Evolutionary conservation across 345 rosid species (phyloP).

Genomic region (Erucastrum elatum): DNA sequence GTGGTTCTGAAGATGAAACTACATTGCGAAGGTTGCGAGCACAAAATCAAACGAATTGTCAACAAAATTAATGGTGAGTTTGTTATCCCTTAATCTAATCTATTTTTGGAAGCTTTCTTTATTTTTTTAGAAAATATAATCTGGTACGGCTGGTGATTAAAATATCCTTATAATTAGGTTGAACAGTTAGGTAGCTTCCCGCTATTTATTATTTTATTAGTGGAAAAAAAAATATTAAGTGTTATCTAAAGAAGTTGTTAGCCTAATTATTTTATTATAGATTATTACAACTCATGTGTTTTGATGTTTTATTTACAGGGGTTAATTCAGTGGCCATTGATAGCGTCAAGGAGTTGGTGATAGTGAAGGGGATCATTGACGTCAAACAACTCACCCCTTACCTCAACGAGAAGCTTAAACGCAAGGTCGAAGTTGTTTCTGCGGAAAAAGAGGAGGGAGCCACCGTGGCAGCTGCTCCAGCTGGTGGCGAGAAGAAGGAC

Average conservation of each 20-base stretch:
- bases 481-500: slow-evolving; percentile 44
- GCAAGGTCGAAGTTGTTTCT: slow-evolving; percentile 66
- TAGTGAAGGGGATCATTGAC: slow-evolving; percentile 76
- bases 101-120: no score
- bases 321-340: slow-evolving; percentile 59
- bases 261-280: slow-evolving; percentile 9
- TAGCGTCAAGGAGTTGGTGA: slow-evolving; percentile 62
- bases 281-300: background rate
- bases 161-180: slow-evolving; percentile 21
- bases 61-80: slow-evolving; percentile 47
- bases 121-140: no score
- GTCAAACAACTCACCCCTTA: slow-evolving; percentile 50
- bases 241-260: slow-evolving; percentile 25
- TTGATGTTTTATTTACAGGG: slow-evolving; percentile 44
- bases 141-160: no score
- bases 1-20: slow-evolving; percentile 57
- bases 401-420: slow-evolving; percentile 56
- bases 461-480: background rate
- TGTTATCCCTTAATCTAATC: background rate
- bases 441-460: slow-evolving; percentile 42
- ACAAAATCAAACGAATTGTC: slow-evolving; percentile 54
- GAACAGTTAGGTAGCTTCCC: background rate
- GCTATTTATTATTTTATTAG: slow-evolving; percentile 1
- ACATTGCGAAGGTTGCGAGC: slow-evolving; percentile 73
- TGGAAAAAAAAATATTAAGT: background rate